These are phyloP conservation scores for Suhomyces wounanorum DNA, from an alignment of 1,139 yeast species.

Conservation along the genomic window DNA sequence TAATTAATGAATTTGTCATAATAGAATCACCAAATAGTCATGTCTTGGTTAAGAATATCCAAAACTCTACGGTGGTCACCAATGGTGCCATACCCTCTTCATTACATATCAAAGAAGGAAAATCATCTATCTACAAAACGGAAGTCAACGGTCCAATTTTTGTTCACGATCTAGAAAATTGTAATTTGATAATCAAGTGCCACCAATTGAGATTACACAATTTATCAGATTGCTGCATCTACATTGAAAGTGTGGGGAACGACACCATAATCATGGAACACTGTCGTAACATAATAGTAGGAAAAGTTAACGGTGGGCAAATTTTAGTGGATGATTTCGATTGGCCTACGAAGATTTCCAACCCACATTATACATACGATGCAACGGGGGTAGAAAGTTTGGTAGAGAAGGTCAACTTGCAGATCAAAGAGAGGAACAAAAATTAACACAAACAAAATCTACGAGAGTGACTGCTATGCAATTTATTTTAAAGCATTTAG, in stretches of 20 bases:
- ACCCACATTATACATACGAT: slow-evolving; percentile 18
- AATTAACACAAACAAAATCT: no score
- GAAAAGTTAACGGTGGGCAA: slow-evolving; percentile 8
- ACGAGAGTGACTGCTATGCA: no score
- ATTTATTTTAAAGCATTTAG: no score
- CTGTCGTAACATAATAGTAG: slow-evolving; percentile 25
- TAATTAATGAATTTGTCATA: not conserved
- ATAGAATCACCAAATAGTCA: slow-evolving; percentile 16
- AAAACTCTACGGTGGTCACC: slow-evolving; percentile 15
- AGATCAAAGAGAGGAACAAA: not conserved
- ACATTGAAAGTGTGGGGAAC: slow-evolving; percentile 23
- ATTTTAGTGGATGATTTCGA: slow-evolving; percentile 30
- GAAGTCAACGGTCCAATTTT: slow-evolving; percentile 37
- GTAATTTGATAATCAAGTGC: slow-evolving; percentile 30
- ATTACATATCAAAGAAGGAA: slow-evolving; percentile 26
- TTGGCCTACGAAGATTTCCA: slow-evolving; percentile 24
- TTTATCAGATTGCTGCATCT: slow-evolving; percentile 23
- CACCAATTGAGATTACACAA: slow-evolving; percentile 47
- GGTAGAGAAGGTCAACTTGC: not conserved
- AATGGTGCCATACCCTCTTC: slow-evolving; percentile 18
- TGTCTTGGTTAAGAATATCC: slow-evolving; percentile 18
- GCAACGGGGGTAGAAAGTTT: not conserved
- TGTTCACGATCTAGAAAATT: slow-evolving; percentile 26
- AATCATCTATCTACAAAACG: slow-evolving; percentile 22
- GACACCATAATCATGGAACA: slow-evolving; percentile 38